Evolutionary conservation across 2,329 filamentous ascomycete genomes (phyloP), one percentile per base, ranked within the genome.

Genomic region (Phialophora expanda): DNA sequence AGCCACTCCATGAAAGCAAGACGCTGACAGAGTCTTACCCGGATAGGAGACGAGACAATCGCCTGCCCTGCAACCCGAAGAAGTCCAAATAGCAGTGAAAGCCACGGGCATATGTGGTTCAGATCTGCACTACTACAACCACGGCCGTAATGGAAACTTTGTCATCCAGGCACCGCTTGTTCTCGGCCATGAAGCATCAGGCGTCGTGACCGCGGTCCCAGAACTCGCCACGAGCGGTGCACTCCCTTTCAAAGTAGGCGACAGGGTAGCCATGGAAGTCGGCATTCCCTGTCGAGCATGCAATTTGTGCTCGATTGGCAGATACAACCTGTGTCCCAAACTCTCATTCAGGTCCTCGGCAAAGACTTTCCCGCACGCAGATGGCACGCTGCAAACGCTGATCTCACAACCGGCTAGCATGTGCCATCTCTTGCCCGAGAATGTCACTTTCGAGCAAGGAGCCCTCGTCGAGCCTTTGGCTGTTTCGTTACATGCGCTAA

Each of bases 181-280:
- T 14, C 87, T 96, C 0, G 89, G 89, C 71, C 89, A 91, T 76
- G 89, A 90, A 76, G 93, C 92, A 14, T 86, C 92, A 8, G 93
- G 93, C 66, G 89, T 91, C 30, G 84, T 98, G 48, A 87, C 92
- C 61, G 85, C 86, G 54, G 82, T 91, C 48, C 76, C 84, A 1
- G 81, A 81, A 12, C 12, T 56, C 20, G 22, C 53, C 44, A 58
- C 63, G 12, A 51, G 38, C 24, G 62, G 46, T 20, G 26, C 38
- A 3, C 17, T 22, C 9, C n/a, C 56, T 44, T 54, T 70, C 20
- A 81, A 86, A 71, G 75, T 84, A 11, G 93, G 93, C 65, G 93
- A 97, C 80, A 89, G 91, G 73, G 90, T 97, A 22, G 93, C 94
- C n/a, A 83, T 98, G 50, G 94, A 98, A 83, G 94, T 96, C 14